Percentiles rank a stretch among this genome's conserved stretches.
These are phyloP conservation scores for Talaromyces sp. DNA, from an alignment of 2,329 filamentous ascomycete species.

Conservation along the genomic window DNA sequence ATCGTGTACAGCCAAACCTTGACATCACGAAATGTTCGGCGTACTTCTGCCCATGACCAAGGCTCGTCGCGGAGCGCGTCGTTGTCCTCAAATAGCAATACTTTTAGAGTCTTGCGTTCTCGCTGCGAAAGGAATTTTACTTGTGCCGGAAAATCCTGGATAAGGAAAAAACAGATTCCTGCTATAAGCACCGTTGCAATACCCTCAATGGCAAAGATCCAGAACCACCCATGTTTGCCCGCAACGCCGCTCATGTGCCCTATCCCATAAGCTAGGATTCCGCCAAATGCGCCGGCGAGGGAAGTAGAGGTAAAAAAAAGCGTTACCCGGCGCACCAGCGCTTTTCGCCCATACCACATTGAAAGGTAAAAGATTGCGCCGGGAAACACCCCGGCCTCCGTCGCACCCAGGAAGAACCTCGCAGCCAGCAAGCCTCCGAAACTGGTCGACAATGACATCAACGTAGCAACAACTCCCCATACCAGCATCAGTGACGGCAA, in stretches of 20 bases:
- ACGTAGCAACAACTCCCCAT: constrained; percentile 22
- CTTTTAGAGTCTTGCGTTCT: constrained; percentile 42
- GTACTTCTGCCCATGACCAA: constrained; percentile 66
- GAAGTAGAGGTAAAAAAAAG: constrained; percentile 59
- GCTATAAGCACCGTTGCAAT: constrained; percentile 67
- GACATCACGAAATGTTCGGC: constrained; percentile 61
- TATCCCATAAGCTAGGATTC: constrained; percentile 84
- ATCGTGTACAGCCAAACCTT: constrained; percentile 70
- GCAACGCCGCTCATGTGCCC: constrained; percentile 73
- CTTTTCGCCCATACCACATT: constrained; percentile 61
- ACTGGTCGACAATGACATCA: constrained; percentile 18
- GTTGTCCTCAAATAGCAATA: constrained; percentile 50
- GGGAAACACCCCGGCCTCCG: constrained; percentile 56
- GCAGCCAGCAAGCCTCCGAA: constrained; percentile 42
- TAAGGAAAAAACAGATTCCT: constrained; percentile 27
- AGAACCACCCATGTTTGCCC: constrained; percentile 28
- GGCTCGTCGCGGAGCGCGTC: constrained; percentile 50
- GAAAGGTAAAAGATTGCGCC: constrained; percentile 57
- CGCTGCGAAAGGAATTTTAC: constrained; percentile 41
- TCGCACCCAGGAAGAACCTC: constrained; percentile 58
- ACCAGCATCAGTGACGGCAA: constrained; percentile 42
- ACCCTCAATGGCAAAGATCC: constrained; percentile 62
- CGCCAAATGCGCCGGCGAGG: constrained; percentile 60
- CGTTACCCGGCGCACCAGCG: constrained; percentile 57
- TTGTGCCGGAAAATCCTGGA: constrained; percentile 39